Evolutionary conservation across 345 rosid genomes (phyloP).

Genomic region (Luvunga scandens): DNA sequence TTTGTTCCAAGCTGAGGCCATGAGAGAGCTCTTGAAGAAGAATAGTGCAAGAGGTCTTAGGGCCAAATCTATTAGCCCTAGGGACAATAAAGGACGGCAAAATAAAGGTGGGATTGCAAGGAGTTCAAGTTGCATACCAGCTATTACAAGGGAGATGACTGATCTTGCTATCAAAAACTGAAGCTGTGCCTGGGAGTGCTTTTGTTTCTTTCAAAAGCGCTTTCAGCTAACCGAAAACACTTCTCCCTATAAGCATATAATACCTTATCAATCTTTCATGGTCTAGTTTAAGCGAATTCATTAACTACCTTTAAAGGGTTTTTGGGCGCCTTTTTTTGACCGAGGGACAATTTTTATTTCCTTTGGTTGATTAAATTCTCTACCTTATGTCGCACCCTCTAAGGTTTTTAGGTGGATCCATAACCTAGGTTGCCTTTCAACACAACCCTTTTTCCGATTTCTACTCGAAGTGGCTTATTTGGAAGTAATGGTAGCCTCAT

Average conservation of each 20-base stretch:
- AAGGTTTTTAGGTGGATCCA: neutral
- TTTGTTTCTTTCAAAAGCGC: neutral
- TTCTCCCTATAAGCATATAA: neutral
- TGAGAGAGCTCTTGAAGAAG: constrained; percentile 77
- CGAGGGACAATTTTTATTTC: neutral
- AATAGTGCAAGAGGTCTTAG: constrained; percentile 24
- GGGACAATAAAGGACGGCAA: constrained; percentile 32
- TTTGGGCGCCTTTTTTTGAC: neutral
- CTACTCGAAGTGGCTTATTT: neutral
- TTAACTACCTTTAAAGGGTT: neutral
- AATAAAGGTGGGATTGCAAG: constrained; percentile 53
- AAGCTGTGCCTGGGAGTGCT: neutral
- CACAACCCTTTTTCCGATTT: neutral
- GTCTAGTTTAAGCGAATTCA: neutral
- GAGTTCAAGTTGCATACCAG: constrained; percentile 87
- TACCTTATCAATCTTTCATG: neutral
- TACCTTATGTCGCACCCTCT: neutral
- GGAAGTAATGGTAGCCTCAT: neutral
- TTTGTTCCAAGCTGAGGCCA: constrained; percentile 78
- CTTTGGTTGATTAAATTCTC: neutral
- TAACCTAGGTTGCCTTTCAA: neutral
- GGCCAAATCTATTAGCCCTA: constrained; percentile 48
- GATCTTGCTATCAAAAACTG: constrained; percentile 18
- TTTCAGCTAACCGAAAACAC: neutral
- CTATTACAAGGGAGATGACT: constrained; percentile 59